Percentiles rank a stretch among this genome's conserved stretches.
Evolutionary conservation across 2,329 filamentous ascomycete genomes (phyloP).

Genomic region (Xylaria hypoxylon): DNA sequence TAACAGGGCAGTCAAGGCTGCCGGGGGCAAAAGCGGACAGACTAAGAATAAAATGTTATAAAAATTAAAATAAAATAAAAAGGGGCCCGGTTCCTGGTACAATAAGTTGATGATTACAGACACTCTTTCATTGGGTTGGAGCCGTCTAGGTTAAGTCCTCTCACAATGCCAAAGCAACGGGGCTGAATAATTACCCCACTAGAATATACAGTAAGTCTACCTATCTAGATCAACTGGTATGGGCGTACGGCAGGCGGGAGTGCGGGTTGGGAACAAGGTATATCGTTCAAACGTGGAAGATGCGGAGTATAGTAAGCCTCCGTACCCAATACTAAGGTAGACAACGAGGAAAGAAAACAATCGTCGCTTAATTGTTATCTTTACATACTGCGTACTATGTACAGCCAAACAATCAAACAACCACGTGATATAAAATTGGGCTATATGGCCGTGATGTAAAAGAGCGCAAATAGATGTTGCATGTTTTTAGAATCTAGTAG

Average conservation of each 20-base stretch:
- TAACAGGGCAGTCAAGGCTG: conserved; percentile 1
- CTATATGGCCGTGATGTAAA: too few relatives aligned
- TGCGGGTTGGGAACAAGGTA: background rate
- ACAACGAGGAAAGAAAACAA: background rate
- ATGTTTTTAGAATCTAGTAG: background rate
- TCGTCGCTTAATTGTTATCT: background rate
- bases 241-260: background rate
- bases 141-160: too few relatives aligned
- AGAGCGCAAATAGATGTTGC: too few relatives aligned
- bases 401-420: too few relatives aligned
- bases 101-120: background rate
- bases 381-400: too few relatives aligned
- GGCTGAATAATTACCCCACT: background rate
- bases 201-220: background rate
- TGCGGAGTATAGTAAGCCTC: conserved; percentile 15
- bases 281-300: background rate
- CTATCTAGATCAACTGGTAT: background rate
- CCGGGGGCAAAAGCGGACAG: background rate
- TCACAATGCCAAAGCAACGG: background rate
- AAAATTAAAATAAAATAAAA: too few relatives aligned
- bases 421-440: too few relatives aligned
- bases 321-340: background rate
- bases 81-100: background rate
- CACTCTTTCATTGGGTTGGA: background rate
- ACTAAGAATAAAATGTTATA: background rate